Evolutionary conservation across 768 basidiomycete species (phyloP), one percentile per base, ranked within the genome.

Genomic region (Arthromyces matolae): DNA sequence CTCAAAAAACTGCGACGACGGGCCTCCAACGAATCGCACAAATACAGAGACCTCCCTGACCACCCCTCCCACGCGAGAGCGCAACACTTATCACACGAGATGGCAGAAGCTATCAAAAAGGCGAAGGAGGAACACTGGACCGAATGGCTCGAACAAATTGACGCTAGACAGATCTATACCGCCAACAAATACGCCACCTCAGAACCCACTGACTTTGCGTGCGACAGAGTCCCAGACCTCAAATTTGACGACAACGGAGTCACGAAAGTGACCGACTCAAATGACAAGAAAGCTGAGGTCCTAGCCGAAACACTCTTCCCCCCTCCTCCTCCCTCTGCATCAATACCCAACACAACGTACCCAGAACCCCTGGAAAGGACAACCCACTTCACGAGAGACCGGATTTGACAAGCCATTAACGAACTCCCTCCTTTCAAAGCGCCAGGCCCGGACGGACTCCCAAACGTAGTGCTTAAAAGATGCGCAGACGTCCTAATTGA

Each of bases 361-460:
- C 56, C 58, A 2, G 5, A n/a, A 8, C 27, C 40, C 22, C 25
- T 41, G 4, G 8, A 24, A 1, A 9, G 8, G 20, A 18, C 29
- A 3, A 5, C 5, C 4, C 25, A 19, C 28, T 42, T 42, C 18
- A 28, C 12, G 16, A 1, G 16, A 1, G 16, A 20, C 9, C 8
- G 8, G 8, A 42, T 42, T 18, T 40, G 40, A 1, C 18, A 14
- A 5, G 38, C 22, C 22, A 55, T 66, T 4, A n/a, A 20, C 1
- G 24, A 45, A 0, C 58, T 68, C 8, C 49, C 51, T 8, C 49
- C 57, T 0, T 60, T 57, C 55, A 69, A 67, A 43, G 66, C 62
- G 0, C 56, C 61, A 4, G 60, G 63, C 0, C 59, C 59, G 0
- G 59, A 50, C 1, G 25, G 42, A 0, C 55, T 60, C 3, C 50